A percentile compares a stretch with the other conserved stretches of the same genome.
Evolutionary conservation across 2,329 filamentous ascomycete genomes (phyloP).

Genomic region (Colletotrichum agaves): DNA sequence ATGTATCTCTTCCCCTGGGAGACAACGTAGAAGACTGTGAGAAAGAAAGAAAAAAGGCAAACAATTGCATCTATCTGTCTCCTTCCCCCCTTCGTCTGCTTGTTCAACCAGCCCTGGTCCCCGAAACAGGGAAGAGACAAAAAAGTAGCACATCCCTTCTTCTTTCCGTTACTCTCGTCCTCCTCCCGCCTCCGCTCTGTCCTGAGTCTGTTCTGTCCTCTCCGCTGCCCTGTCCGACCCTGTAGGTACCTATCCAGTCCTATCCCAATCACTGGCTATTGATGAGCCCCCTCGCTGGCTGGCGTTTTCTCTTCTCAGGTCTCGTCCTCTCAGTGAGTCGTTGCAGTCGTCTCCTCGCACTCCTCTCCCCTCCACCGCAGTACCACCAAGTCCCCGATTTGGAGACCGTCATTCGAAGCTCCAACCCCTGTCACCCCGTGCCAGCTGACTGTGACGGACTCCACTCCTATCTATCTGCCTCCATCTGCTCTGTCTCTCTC

Average conservation of each 20-base stretch:
- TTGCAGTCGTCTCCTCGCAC: background rate
- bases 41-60: background rate
- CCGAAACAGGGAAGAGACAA: slow-evolving; percentile 26
- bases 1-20: background rate
- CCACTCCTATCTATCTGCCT: slow-evolving; percentile 37
- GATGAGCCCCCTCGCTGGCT: background rate
- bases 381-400: slow-evolving; percentile 30
- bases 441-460: slow-evolving; percentile 37
- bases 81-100: background rate
- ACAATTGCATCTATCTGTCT: background rate
- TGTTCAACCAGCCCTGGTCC: slow-evolving; percentile 11
- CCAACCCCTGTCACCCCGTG: slow-evolving; percentile 34
- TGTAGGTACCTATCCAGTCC: background rate
- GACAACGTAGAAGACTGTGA: background rate
- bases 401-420: slow-evolving; percentile 32
- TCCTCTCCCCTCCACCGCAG: slow-evolving; percentile 20
- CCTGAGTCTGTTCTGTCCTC: slow-evolving; percentile 13
- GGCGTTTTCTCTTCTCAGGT: background rate
- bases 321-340: no score
- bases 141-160: slow-evolving; percentile 28
- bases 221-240: background rate
- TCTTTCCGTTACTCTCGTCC: slow-evolving; percentile 20
- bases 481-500: slow-evolving; percentile 26
- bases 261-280: background rate
- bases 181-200: slow-evolving; percentile 16